Percentiles rank a stretch among this genome's conserved stretches.
Conservation (phyloP, 2,329 filamentous ascomycete species). For the Sphaerulina musiva region DNA sequence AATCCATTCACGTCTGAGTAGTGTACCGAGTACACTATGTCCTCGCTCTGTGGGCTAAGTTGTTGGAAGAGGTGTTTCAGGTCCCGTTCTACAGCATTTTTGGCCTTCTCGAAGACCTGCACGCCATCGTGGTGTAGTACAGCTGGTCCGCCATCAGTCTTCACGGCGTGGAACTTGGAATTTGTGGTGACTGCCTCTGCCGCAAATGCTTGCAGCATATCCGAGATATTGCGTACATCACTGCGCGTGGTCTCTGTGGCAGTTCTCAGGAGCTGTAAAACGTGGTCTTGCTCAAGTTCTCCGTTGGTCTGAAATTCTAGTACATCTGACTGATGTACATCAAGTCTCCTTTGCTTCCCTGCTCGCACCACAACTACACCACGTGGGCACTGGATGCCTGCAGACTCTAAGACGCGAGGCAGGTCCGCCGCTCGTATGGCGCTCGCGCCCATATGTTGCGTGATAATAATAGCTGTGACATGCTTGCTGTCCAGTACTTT, state of each 20-base stretch:
- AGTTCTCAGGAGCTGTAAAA: slow-evolving; percentile 29
- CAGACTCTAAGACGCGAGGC: slow-evolving; percentile 22
- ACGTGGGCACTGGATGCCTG: slow-evolving; percentile 20
- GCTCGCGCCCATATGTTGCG: slow-evolving; percentile 23
- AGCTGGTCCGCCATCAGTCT: slow-evolving; percentile 28
- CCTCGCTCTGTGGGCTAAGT: slow-evolving; percentile 18
- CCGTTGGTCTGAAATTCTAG: slow-evolving; percentile 27
- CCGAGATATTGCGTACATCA: slow-evolving; percentile 25
- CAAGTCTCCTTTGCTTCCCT: slow-evolving; percentile 25
- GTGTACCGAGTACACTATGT: slow-evolving; percentile 31
- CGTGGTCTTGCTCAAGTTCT: slow-evolving; percentile 32
- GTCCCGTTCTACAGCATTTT: slow-evolving; percentile 30
- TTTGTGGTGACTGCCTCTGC: slow-evolving; percentile 27
- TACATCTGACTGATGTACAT: slow-evolving; percentile 21
- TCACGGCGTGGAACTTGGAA: slow-evolving; percentile 30
- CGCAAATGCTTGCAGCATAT: slow-evolving; percentile 29
- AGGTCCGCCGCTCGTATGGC: slow-evolving; percentile 28
- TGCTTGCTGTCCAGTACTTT: slow-evolving; percentile 32
- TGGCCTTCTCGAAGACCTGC: slow-evolving; percentile 30
- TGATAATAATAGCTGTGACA: slow-evolving; percentile 30
- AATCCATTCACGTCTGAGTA: slow-evolving; percentile 35
- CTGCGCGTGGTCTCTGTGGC: slow-evolving; percentile 26
- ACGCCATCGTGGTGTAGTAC: slow-evolving; percentile 25
- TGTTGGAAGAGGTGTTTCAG: slow-evolving; percentile 27
- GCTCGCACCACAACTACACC: slow-evolving; percentile 30